These are phyloP conservation scores for Aspergillus pseudonomiae DNA, from an alignment of 2,329 filamentous ascomycete genomes.

Conservation along the genomic window DNA sequence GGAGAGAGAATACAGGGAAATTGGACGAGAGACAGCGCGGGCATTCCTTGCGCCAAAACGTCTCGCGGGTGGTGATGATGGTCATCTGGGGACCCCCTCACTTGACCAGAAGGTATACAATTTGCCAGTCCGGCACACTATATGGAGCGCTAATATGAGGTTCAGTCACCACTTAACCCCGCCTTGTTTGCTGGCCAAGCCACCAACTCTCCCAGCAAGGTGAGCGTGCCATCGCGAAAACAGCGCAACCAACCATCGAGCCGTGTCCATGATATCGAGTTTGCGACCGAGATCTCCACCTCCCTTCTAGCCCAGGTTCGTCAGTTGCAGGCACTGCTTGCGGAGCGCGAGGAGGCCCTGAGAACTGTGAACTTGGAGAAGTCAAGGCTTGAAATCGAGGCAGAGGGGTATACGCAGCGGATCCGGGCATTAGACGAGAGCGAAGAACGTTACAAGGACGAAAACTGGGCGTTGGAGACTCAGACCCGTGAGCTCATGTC, in stretches of 20 bases:
- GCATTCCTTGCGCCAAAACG: conserved; percentile 83
- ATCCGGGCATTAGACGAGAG: conserved; percentile 86
- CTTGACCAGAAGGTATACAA: conserved; percentile 50
- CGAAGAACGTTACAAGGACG: conserved; percentile 94
- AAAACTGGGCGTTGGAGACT: conserved; percentile 97
- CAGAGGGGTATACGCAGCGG: conserved; percentile 76
- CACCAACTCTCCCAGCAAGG: conserved; percentile 83
- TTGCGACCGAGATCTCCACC: conserved; percentile 97
- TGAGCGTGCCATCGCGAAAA: conserved; percentile 83
- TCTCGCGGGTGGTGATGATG: conserved; percentile 70
- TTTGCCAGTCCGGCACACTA: neutral
- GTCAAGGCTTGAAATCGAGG: conserved; percentile 78
- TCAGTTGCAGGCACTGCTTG: conserved; percentile 80
- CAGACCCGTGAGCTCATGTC: conserved; percentile 82
- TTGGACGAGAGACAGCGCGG: conserved; percentile 84
- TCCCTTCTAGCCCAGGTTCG: conserved; percentile 92
- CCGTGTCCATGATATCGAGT: conserved; percentile 92
- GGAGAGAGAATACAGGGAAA: conserved; percentile 93
- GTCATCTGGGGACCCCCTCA: conserved; percentile 46
- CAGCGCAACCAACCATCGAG: conserved; percentile 86
- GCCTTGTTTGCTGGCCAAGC: conserved; percentile 83
- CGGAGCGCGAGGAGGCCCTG: conserved; percentile 84
- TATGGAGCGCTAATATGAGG: conserved; percentile 1
- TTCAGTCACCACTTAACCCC: conserved; percentile 69
- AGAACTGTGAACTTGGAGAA: conserved; percentile 75